A percentile compares a stretch with the other conserved stretches of the same genome.
phyloP scores from a whole-genome alignment of 2,329 filamentous ascomycete genomes.

The Venturiaceae sp. region DNA sequence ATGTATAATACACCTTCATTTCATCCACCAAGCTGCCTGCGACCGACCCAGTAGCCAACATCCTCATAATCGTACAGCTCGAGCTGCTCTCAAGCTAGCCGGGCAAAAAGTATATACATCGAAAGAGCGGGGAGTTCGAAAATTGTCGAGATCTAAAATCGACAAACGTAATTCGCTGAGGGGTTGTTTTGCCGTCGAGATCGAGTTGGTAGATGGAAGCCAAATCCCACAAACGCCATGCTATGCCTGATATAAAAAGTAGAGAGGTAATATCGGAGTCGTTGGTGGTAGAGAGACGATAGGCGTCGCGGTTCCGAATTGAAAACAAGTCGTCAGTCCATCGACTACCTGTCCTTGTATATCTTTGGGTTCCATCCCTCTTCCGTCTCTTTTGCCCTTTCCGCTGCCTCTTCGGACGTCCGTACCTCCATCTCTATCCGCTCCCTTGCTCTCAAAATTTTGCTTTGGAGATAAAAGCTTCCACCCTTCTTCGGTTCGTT shows the following conservation, averaged over 20 bases:
- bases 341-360: conserved; percentile 59
- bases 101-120: background rate
- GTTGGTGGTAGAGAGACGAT: background rate
- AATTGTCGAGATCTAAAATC: background rate
- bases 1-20: too few species aligned
- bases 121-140: background rate
- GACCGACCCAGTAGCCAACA: too few species aligned
- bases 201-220: background rate
- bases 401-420: conserved; percentile 59
- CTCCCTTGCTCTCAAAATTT: conserved; percentile 84
- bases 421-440: conserved; percentile 80
- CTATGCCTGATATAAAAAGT: background rate
- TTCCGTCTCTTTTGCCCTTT: conserved; percentile 66
- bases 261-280: background rate
- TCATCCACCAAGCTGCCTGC: too few species aligned
- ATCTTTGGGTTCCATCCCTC: conserved; percentile 93
- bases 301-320: background rate
- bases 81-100: background rate
- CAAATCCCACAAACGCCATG: background rate
- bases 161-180: background rate
- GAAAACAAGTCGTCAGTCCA: background rate
- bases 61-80: background rate
- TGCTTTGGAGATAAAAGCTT: conserved; percentile 97
- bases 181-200: background rate
- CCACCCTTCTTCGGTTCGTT: conserved; percentile 95